Percentiles rank a stretch among this genome's conserved stretches.
These are phyloP conservation scores for Dalbergia oliveri DNA, from an alignment of 306 rosid genomes.

Conservation along the genomic window DNA sequence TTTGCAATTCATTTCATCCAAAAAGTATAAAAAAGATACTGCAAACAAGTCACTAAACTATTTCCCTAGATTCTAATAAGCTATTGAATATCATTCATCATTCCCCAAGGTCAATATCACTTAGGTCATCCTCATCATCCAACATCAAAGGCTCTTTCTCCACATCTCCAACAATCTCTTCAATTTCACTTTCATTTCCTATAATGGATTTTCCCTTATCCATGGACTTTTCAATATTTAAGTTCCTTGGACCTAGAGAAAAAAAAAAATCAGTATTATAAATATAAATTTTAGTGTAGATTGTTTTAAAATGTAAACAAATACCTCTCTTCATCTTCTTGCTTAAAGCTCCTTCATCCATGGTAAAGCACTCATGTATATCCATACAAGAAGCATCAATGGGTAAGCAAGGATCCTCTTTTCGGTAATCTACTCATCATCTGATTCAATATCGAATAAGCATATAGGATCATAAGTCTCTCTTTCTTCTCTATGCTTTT, in stretches of 20 bases:
- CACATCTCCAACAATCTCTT: background rate
- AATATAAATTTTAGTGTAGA: background rate
- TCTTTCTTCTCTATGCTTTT: background rate
- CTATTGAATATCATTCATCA: background rate
- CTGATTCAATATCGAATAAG: background rate
- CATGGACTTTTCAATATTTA: background rate
- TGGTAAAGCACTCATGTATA: background rate
- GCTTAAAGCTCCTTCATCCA: background rate
- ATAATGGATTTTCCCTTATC: background rate
- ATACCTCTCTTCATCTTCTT: background rate
- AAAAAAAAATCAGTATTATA: background rate
- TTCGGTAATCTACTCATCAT: background rate
- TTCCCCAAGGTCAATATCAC: background rate
- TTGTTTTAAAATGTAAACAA: background rate
- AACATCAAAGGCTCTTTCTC: background rate
- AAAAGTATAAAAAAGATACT: too few relatives aligned
- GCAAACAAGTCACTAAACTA: background rate
- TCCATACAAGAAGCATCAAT: background rate
- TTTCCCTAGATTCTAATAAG: too few relatives aligned
- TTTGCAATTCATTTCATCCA: background rate
- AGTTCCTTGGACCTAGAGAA: background rate
- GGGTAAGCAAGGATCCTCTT: background rate
- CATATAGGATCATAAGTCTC: conserved; percentile 1
- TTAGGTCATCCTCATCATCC: background rate
- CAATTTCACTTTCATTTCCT: background rate